Percentiles rank a stretch among this genome's conserved stretches.
These are phyloP conservation scores for Tillandsia leiboldiana DNA, from an alignment of 176 grass and related monocot species.

Conservation along the genomic window DNA sequence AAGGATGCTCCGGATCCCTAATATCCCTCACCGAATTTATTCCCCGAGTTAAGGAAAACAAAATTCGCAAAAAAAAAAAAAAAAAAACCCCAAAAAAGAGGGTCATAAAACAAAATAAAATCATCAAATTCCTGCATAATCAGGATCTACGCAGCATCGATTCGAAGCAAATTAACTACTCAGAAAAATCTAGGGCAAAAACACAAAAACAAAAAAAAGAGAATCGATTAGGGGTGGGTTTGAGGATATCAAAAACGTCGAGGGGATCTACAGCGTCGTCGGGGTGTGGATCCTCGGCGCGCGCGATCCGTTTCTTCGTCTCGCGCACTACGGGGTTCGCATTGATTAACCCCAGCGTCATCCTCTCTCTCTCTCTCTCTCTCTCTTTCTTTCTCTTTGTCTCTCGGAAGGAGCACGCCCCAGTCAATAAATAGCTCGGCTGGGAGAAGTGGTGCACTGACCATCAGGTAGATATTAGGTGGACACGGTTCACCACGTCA, in stretches of 20 bases:
- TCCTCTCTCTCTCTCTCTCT: conserved; percentile 10
- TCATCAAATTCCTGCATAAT: not conserved
- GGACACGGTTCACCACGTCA: no score
- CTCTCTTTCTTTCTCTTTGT: no score
- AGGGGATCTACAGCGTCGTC: conserved; percentile 52
- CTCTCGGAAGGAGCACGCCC: not conserved
- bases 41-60: conserved; percentile 6
- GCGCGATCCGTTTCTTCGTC: conserved; percentile 46
- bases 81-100: not conserved
- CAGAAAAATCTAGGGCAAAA: conserved; percentile 9
- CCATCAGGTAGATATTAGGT: no score
- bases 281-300: conserved; percentile 28
- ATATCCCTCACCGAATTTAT: conserved; percentile 91
- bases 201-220: not conserved
- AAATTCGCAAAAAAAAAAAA: not conserved
- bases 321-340: conserved; percentile 93
- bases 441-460: not conserved
- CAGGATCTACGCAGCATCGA: not conserved
- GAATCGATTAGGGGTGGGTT: not conserved
- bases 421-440: not conserved
- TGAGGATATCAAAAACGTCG: conserved; percentile 60
- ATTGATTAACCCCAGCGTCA: conserved; percentile 97
- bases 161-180: not conserved
- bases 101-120: not conserved
- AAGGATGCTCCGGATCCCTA: conserved; percentile 99